Conservation (phyloP, 2,329 filamentous ascomycete species). For the Calonectria pseudoturangicola region DNA sequence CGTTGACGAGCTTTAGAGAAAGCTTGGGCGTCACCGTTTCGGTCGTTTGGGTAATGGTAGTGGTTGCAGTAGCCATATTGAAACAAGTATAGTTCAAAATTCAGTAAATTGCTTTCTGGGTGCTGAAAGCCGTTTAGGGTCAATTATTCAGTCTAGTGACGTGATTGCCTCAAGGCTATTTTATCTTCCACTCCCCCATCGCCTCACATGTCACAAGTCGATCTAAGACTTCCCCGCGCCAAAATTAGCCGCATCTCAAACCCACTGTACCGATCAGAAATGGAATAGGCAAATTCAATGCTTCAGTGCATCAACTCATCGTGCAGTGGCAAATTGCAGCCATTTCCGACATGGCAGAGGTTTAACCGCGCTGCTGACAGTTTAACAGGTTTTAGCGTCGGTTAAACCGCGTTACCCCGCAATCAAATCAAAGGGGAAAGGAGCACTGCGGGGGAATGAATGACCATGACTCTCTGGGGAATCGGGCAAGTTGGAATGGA, state of each 20-base stretch:
- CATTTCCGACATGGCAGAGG: background rate
- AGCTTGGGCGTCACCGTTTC: background rate
- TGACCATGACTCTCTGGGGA: background rate
- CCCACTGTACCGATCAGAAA: background rate
- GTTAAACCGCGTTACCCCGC: background rate
- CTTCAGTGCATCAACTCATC: background rate
- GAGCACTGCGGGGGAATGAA: background rate
- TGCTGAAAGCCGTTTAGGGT: background rate
- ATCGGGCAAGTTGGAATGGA: background rate
- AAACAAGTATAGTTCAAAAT: background rate
- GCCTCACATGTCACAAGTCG: background rate
- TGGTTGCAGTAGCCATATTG: background rate
- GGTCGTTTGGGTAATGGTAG: background rate
- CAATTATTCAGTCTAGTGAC: background rate
- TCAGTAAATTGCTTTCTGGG: background rate
- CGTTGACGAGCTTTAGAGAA: background rate
- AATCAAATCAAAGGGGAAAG: background rate
- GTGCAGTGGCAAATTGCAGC: background rate
- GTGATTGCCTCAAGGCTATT: background rate
- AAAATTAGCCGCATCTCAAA: background rate
- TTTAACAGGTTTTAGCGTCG: background rate
- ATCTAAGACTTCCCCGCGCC: background rate
- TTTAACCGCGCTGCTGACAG: background rate
- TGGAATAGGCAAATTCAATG: background rate
- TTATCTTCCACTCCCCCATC: background rate